Base-by-base conservation (phyloP, 257 asterid genomes). In the Haberlea rhodopensis region DNA sequence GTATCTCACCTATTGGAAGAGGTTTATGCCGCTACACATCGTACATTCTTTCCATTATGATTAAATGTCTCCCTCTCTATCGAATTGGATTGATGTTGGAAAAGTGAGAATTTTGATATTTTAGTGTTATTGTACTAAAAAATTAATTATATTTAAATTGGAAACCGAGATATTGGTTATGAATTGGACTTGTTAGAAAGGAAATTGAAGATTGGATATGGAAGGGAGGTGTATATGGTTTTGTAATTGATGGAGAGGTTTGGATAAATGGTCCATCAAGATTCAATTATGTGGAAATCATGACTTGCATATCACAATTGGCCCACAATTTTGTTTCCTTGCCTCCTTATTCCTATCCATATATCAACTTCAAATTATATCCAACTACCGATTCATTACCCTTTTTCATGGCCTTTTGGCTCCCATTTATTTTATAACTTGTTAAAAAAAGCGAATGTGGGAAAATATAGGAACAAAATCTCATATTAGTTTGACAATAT, bases 301-400 rank as follows among this genome's bases (percentile, higher is more conserved):
- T 34, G 64, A 16, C 32, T 65, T 55, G 31, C 9, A 57, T 57
- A 22, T 49, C 60, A 23, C 66, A 56, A 15, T 51, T 49, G 57
- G 27, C 64, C 64, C 57, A 43, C 49, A 54, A 34, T 13, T 69
- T 56, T 5, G 51, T 69, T 53, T 3, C 51, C 5, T 43, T 15
- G 20, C 51, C 19, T 16, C 51, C 19, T 43, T 70, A 21, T 21
- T 40, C 45, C 29, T 60, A 20, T 45, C 31, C 15, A 49, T 62
- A 18, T 22, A 59, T 62, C 75, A 11, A 15, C 52, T 56, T 70
- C 75, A 54, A 52, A 69, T 23, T 62, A 19, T 40, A 67, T 67
- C 8, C 57, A 67, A 60, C 57, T 48, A 57, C 25, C 51, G 16
- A n/a, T 28, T 57, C 66, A n/a, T 56, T 63, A 8, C 20, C 3